Evolutionary conservation across 768 basidiomycete species (phyloP).

Genomic region (Psilocybe cubensis): DNA sequence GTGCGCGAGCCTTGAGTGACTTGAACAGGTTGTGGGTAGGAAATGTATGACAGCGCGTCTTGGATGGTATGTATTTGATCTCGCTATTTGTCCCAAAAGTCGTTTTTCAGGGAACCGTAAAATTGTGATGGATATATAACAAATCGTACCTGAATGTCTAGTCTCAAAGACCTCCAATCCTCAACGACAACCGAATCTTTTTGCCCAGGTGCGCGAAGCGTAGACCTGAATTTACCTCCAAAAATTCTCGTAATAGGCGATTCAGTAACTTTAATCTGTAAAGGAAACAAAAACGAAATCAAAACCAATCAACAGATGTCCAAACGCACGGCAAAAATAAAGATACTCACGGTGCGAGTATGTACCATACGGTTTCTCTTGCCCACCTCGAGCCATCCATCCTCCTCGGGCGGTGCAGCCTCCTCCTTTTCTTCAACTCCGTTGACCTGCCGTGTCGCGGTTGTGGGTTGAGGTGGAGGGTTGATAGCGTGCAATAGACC

Average conservation of each 20-base stretch:
- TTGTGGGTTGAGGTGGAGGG: constrained; percentile 27
- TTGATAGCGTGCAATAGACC: constrained; percentile 59
- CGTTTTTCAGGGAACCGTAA: constrained; percentile 1
- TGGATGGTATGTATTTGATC: constrained; percentile 77
- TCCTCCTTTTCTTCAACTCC: constrained; percentile 49
- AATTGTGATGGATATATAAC: constrained; percentile 12
- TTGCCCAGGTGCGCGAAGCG: constrained; percentile 78
- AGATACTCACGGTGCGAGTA: constrained; percentile 71
- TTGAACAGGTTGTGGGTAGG: constrained; percentile 81
- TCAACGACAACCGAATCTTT: constrained; percentile 89
- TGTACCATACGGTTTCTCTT: constrained; percentile 80
- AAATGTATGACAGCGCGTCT: constrained; percentile 80
- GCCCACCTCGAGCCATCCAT: constrained; percentile 94
- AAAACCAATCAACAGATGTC: neutral
- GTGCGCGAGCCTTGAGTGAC: constrained; percentile 55
- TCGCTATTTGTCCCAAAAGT: constrained; percentile 46
- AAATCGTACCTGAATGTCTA: constrained; percentile 84
- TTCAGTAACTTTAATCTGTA: constrained; percentile 76
- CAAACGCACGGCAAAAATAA: neutral
- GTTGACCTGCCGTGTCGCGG: constrained; percentile 27
- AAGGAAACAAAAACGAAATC: constrained; percentile 35
- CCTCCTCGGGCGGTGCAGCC: constrained; percentile 48
- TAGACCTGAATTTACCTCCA: constrained; percentile 89
- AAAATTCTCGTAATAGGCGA: constrained; percentile 93
- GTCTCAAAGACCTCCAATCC: constrained; percentile 85